phyloP scores from a whole-genome alignment of 169 alveolate species.

The Plasmodium ovale region DNA sequence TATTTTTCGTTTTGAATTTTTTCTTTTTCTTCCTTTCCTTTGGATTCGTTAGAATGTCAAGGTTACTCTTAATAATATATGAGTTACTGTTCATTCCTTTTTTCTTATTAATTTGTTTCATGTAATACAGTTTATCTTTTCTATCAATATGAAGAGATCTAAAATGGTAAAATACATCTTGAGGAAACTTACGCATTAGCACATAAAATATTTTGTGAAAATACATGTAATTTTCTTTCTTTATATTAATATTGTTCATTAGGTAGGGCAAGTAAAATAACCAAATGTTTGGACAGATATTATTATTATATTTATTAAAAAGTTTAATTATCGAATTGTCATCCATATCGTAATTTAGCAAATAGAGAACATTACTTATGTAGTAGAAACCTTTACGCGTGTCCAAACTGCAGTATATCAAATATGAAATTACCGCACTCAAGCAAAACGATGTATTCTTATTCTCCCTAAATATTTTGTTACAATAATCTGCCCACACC shows the following conservation, averaged over 20 bases:
- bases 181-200: constrained; percentile 56
- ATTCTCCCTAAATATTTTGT: constrained; percentile 41
- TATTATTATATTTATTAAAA: constrained; percentile 65
- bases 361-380: constrained; percentile 55
- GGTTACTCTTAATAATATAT: background rate
- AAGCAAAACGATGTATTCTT: constrained; percentile 30
- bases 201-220: constrained; percentile 69
- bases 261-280: constrained; percentile 62
- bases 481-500: constrained; percentile 63
- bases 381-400: constrained; percentile 36
- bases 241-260: constrained; percentile 47
- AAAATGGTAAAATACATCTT: constrained; percentile 62
- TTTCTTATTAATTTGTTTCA: constrained; percentile 24
- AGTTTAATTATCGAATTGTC: constrained; percentile 45
- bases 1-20: background rate
- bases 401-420: constrained; percentile 61
- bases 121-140: constrained; percentile 17
- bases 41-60: background rate
- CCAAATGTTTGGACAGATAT: constrained; percentile 58
- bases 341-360: constrained; percentile 29
- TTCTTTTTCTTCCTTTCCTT: background rate
- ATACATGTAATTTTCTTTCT: constrained; percentile 31
- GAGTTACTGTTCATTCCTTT: background rate
- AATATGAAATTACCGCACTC: constrained; percentile 66
- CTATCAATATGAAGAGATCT: constrained; percentile 46